These are phyloP conservation scores for Taphrina populina DNA, from an alignment of 1,139 yeast genomes.

Conservation along the genomic window DNA sequence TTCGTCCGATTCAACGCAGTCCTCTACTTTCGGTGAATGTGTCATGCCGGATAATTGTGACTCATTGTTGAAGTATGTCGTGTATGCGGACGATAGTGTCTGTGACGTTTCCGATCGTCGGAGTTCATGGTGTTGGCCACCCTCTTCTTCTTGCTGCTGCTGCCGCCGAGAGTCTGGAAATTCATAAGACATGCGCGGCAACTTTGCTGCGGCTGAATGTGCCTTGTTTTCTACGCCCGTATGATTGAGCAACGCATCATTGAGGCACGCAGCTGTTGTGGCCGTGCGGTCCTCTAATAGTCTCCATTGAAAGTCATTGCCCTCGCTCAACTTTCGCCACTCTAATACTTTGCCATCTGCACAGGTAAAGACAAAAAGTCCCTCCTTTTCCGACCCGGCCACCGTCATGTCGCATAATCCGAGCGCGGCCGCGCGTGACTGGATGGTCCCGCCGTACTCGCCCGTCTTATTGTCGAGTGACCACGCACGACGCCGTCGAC, in stretches of 20 bases:
- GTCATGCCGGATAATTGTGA: slow-evolving; percentile 20
- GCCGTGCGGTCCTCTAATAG: neutral
- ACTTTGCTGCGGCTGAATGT: neutral
- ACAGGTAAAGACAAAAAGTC: slow-evolving; percentile 9
- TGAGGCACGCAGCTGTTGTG: neutral
- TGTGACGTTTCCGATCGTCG: slow-evolving; percentile 2
- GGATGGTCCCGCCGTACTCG: slow-evolving; percentile 16
- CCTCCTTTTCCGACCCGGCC: slow-evolving; percentile 3
- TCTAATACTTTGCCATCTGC: slow-evolving; percentile 8
- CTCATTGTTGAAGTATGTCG: slow-evolving; percentile 10
- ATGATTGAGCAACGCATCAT: neutral
- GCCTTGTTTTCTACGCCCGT: neutral
- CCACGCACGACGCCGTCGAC: slow-evolving; percentile 11
- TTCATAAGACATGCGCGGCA: slow-evolving; percentile 5
- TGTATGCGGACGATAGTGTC: slow-evolving; percentile 6
- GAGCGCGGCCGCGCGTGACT: neutral
- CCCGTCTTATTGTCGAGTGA: slow-evolving; percentile 14
- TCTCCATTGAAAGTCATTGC: neutral
- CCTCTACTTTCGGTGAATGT: slow-evolving; percentile 1
- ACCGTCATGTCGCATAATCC: slow-evolving; percentile 2
- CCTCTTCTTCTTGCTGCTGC: neutral
- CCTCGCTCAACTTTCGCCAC: slow-evolving; percentile 7
- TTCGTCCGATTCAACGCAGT: neutral
- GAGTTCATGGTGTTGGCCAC: neutral
- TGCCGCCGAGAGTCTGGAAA: neutral